Percentiles rank a stretch among this genome's conserved stretches.
phyloP scores from a whole-genome alignment of 202 grass and related monocot species.

The Alloteropsis angusta region DNA sequence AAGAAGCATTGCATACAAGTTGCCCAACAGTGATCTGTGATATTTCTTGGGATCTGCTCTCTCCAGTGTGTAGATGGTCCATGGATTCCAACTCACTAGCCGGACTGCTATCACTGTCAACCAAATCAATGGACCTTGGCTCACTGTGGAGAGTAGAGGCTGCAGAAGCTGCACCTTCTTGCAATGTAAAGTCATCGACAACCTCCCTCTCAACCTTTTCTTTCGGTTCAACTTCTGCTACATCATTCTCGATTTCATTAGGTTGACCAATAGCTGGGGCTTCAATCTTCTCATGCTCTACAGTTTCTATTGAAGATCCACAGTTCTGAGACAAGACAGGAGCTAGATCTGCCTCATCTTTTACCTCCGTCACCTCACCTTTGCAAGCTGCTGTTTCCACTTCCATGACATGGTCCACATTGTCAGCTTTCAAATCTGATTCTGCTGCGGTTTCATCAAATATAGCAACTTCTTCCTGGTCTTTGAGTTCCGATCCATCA shows the following conservation, averaged over 20 bases:
- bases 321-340: not conserved
- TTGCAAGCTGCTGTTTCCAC: not conserved
- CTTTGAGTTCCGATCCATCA: not conserved
- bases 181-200: not conserved
- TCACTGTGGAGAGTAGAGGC: conserved; percentile 1
- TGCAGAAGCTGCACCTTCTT: conserved; percentile 6
- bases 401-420: not conserved
- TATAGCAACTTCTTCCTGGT: conserved; percentile 6
- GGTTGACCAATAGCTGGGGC: conserved; percentile 3
- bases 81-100: conserved; percentile 12
- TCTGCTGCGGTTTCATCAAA: not conserved
- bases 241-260: conserved; percentile 22
- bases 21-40: not conserved
- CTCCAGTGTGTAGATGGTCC: not conserved
- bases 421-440: conserved; percentile 15
- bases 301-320: conserved; percentile 18
- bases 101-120: not conserved
- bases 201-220: conserved; percentile 14
- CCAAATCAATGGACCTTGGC: conserved; percentile 11
- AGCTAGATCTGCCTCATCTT: not conserved
- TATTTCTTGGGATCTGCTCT: conserved; percentile 11
- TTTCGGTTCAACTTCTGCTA: conserved; percentile 19
- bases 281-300: conserved; percentile 3
- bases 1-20: not conserved
- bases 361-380: not conserved